These are phyloP conservation scores for Leishmania martiniquensis DNA, from an alignment of 208 protist species.

Conservation along the genomic window DNA sequence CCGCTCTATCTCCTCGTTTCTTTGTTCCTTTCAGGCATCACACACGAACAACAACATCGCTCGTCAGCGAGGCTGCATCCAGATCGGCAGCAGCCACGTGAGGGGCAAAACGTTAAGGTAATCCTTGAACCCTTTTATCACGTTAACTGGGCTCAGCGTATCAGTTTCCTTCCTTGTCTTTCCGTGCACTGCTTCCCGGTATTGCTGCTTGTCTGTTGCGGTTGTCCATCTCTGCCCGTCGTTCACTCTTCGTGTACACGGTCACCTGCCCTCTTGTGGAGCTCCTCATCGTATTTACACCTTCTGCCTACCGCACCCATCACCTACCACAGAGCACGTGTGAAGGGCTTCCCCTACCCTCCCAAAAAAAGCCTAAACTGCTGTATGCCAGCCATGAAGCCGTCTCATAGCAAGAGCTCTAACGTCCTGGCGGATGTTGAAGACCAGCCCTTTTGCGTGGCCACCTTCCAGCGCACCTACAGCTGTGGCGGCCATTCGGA, in stretches of 20 bases:
- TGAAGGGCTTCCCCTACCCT: too few species aligned
- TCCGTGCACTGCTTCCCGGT: not conserved
- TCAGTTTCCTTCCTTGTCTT: not conserved
- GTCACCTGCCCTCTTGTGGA: not conserved
- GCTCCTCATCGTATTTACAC: not conserved
- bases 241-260: not conserved
- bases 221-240: not conserved
- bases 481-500: conserved; percentile 15
- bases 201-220: conserved; percentile 9
- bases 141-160: not conserved
- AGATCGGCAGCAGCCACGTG: too few species aligned
- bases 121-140: too few species aligned
- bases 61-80: not conserved
- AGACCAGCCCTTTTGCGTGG: conserved; percentile 36
- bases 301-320: not conserved
- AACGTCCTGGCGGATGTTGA: conserved; percentile 29
- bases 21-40: not conserved
- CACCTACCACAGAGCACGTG: not conserved
- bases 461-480: conserved; percentile 47
- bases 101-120: not conserved
- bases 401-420: not conserved
- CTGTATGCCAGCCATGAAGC: conserved; percentile 9
- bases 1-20: not conserved
- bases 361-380: not conserved
- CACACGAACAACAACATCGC: not conserved